Base-by-base conservation (phyloP, 2,329 filamentous ascomycete genomes). In the Calonectria multiphialidica region DNA sequence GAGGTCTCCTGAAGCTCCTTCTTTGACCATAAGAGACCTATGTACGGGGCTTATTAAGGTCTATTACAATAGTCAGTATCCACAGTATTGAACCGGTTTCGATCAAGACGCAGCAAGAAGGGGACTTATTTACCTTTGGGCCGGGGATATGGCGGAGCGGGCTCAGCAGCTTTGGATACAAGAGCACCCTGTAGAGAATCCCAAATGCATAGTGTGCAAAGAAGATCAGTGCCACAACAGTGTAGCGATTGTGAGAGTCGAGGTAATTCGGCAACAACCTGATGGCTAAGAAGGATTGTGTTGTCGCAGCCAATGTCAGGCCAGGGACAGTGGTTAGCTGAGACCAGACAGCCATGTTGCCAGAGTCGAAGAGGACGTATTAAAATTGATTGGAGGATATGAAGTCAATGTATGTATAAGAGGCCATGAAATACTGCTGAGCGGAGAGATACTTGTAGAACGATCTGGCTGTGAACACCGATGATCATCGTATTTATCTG, bases 241-340 rank as follows among this genome's bases (percentile, higher is more conserved):
- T 37, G 1, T 80, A 13, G 13, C 74, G 75, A 4, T 70, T 78
- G 21, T 75, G 53, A 0, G 62, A 61, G 28, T 59, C 67, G 25
- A 76, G 76, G 28, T 75, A 78, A 4, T 71, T 57, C 1, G 78
- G 76, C 35, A 81, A 75, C 0, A 80, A 23, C 44, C 80, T 83
- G 67, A 81, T 78, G 13, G 75, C 69, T 5, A 82, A 23, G 0
- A 80, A 37, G 0, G 79, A 80, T 69, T 84, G 80, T 1, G 72
- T 65, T 2, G 74, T 70, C 15, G 76, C 76, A 3, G 70, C 74
- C 2, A 77, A 65, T 0, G 76, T 76, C 2, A 77, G 72, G 33
- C 45, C 72, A 0, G 74, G 74, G 21, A 77, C 70, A 5, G 57
- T 53, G 18, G 78, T 12, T 7, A 78, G 25, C 18, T 76, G 69